These are phyloP conservation scores for Blastocystis sp. DNA, from an alignment of 352 stramenopile species.

Conservation along the genomic window DNA sequence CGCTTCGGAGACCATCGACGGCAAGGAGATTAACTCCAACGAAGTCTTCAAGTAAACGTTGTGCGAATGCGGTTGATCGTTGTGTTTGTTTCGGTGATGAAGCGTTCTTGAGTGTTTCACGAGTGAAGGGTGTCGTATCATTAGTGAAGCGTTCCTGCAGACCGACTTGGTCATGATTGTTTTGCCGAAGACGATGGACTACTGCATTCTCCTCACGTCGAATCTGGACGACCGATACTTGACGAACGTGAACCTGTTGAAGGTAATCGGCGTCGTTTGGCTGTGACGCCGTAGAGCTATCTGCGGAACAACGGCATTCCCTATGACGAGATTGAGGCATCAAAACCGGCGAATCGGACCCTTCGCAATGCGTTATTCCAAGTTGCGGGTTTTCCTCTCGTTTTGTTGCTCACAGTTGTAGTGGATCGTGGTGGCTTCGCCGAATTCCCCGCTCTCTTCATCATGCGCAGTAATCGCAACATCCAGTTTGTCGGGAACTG, in stretches of 20 bases:
- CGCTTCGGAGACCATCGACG: conserved; percentile 26
- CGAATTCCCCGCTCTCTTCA: conserved; percentile 55
- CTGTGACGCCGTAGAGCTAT: not conserved
- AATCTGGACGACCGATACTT: conserved; percentile 62
- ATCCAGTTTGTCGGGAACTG: conserved; percentile 72
- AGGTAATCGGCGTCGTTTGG: not conserved
- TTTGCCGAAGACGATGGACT: conserved; percentile 13
- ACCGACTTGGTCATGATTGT: not conserved
- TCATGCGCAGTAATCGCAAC: conserved; percentile 71
- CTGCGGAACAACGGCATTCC: conserved; percentile 37
- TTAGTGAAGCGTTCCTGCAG: too few relatives aligned
- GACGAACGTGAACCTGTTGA: conserved; percentile 52
- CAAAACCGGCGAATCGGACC: conserved; percentile 12
- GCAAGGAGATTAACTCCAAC: conserved; percentile 70
- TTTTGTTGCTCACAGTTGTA: not conserved
- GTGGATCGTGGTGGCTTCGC: conserved; percentile 40
- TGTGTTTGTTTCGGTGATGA: too few relatives aligned
- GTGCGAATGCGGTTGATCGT: too few relatives aligned
- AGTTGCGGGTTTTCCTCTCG: not conserved
- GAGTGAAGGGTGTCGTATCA: too few relatives aligned
- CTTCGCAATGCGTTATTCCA: conserved; percentile 26
- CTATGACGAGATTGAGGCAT: conserved; percentile 51
- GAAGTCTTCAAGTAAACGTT: conserved; percentile 70
- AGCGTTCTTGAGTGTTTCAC: too few relatives aligned
- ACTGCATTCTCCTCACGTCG: conserved; percentile 67